Percentiles rank a stretch among this genome's conserved stretches.
Conservation (phyloP, 179 eudicot species). For the Beta corolliflora region DNA sequence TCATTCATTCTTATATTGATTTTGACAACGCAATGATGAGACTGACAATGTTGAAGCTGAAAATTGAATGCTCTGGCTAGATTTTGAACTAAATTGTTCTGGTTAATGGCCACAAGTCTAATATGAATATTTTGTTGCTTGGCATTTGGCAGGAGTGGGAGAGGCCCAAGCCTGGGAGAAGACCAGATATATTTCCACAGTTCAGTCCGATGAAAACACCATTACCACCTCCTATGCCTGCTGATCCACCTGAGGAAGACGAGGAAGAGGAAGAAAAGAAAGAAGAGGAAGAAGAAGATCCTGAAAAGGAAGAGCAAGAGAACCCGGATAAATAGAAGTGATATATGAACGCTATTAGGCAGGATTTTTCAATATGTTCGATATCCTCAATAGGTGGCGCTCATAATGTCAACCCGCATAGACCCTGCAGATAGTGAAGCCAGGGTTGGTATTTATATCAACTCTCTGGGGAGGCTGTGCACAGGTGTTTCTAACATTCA, state of each 20-base stretch:
- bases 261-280: slow-evolving; percentile 83
- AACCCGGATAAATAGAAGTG: slow-evolving; percentile 44
- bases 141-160: slow-evolving; percentile 81
- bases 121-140: neutral
- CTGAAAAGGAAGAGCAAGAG: slow-evolving; percentile 58
- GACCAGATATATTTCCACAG: slow-evolving; percentile 91
- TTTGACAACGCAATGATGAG: too few relatives aligned
- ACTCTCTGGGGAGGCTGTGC: neutral
- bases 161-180: slow-evolving; percentile 79
- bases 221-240: slow-evolving; percentile 84
- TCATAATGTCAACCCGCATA: neutral
- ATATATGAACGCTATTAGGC: neutral
- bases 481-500: neutral
- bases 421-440: neutral
- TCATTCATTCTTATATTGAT: too few relatives aligned
- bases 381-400: slow-evolving; percentile 10
- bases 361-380: neutral
- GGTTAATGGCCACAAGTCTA: neutral
- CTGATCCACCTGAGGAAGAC: slow-evolving; percentile 81
- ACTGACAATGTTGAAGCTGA: neutral
- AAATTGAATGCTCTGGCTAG: neutral
- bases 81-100: too few relatives aligned
- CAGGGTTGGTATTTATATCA: neutral
- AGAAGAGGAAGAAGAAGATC: slow-evolving; percentile 72
- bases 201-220: slow-evolving; percentile 99